phyloP scores from a whole-genome alignment of 257 asterid species.

The Dorcoceras hygrometricum region DNA sequence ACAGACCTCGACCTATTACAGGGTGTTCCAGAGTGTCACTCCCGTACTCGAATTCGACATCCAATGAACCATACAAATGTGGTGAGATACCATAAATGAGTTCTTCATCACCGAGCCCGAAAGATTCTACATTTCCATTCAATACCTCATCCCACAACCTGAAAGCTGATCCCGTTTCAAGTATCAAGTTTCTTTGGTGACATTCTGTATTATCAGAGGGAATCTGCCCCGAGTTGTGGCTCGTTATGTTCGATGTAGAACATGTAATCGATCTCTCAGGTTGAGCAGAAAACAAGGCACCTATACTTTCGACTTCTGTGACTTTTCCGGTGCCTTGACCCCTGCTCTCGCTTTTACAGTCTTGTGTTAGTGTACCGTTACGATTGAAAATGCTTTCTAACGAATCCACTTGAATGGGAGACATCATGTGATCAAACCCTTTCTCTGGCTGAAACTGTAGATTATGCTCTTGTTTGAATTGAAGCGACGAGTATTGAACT shows the following conservation, averaged over 20 bases:
- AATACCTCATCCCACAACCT: constrained; percentile 48
- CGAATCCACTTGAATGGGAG: constrained; percentile 24
- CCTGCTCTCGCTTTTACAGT: constrained; percentile 25
- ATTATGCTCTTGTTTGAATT: constrained; percentile 36
- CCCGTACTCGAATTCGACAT: constrained; percentile 46
- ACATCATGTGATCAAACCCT: constrained; percentile 26
- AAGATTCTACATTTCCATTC: constrained; percentile 30
- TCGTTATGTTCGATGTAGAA: constrained; percentile 38
- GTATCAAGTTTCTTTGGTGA: constrained; percentile 31
- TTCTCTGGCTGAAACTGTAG: constrained; percentile 29
- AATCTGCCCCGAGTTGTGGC: constrained; percentile 34
- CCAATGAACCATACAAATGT: constrained; percentile 44
- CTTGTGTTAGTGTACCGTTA: constrained; percentile 21
- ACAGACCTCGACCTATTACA: constrained; percentile 71
- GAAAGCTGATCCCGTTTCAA: constrained; percentile 34
- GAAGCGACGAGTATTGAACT: constrained; percentile 35
- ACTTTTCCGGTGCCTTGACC: constrained; percentile 27
- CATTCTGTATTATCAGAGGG: constrained; percentile 34
- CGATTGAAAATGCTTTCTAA: constrained; percentile 20
- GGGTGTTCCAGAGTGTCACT: constrained; percentile 54
- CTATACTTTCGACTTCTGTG: constrained; percentile 30
- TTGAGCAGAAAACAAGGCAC: constrained; percentile 36
- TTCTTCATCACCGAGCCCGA: constrained; percentile 37
- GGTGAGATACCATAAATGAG: constrained; percentile 41
- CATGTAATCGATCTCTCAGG: constrained; percentile 36